Conservation (phyloP, 148 eudicot genomes). For the Diospyros kaki region DNA sequence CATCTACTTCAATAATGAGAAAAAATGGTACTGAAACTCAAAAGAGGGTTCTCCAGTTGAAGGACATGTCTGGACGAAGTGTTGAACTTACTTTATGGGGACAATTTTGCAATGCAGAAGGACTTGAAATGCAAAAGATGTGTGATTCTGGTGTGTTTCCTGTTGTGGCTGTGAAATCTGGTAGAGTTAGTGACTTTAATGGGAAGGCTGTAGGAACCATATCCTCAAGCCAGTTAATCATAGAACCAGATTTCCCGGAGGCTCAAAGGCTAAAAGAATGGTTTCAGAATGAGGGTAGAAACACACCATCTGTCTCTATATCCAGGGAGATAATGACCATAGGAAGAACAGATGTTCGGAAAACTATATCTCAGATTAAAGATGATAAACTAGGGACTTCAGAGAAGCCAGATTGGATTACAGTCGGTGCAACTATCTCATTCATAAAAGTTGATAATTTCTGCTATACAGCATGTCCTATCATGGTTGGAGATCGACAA, state of each 20-base stretch:
- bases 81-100: slow-evolving; percentile 94
- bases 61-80: slow-evolving; percentile 84
- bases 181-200: slow-evolving; percentile 68
- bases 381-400: slow-evolving; percentile 89
- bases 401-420: slow-evolving; percentile 93
- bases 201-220: slow-evolving; percentile 83
- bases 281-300: slow-evolving; percentile 73
- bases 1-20: slow-evolving; percentile 61
- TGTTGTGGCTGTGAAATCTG: slow-evolving; percentile 79
- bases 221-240: slow-evolving; percentile 54
- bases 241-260: slow-evolving; percentile 92
- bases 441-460: slow-evolving; percentile 73
- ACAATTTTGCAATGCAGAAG: slow-evolving; percentile 77
- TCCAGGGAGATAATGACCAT: slow-evolving; percentile 48
- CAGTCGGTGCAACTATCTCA: slow-evolving; percentile 61
- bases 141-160: slow-evolving; percentile 81
- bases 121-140: slow-evolving; percentile 60
- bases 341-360: slow-evolving; percentile 54
- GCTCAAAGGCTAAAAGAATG: slow-evolving; percentile 57
- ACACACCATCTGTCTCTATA: slow-evolving; percentile 49
- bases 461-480: slow-evolving; percentile 86
- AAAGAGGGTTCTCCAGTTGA: slow-evolving; percentile 71
- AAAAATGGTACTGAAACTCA: slow-evolving; percentile 84
- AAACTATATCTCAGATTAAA: slow-evolving; percentile 79
- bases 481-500: slow-evolving; percentile 61